Conservation (phyloP, 2,329 filamentous ascomycete species). For the Pseudocercospora macadamiae region DNA sequence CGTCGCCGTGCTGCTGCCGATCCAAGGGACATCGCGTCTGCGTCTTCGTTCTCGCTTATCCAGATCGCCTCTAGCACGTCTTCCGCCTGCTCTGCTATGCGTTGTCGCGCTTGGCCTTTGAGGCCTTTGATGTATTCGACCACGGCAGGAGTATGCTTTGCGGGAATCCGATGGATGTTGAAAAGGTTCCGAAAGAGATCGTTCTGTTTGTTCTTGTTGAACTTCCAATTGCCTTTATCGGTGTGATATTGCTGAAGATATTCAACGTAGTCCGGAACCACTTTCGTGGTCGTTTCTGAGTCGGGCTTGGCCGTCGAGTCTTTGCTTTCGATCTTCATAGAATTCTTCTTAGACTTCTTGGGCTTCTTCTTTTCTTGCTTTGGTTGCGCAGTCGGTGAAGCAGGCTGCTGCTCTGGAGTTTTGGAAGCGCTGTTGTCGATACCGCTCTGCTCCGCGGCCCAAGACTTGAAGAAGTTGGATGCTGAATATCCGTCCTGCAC, state of each 20-base stretch:
- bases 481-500: conserved; percentile 58
- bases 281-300: background rate
- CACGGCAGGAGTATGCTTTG: conserved; percentile 69
- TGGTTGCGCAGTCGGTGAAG: conserved; percentile 8
- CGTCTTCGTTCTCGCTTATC: conserved; percentile 15
- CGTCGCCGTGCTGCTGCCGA: conserved; percentile 12
- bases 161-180: conserved; percentile 48
- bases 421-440: conserved; percentile 32
- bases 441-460: conserved; percentile 38
- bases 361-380: conserved; percentile 38
- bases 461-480: conserved; percentile 56
- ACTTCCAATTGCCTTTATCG: conserved; percentile 79
- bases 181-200: conserved; percentile 74
- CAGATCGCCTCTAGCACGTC: conserved; percentile 20
- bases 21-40: conserved; percentile 20
- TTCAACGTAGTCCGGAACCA: conserved; percentile 63
- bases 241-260: conserved; percentile 79
- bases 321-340: background rate
- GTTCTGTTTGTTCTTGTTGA: conserved; percentile 91
- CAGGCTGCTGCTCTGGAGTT: conserved; percentile 10
- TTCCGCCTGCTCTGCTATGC: conserved; percentile 21
- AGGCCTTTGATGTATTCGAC: conserved; percentile 78
- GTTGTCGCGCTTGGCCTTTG: conserved; percentile 60
- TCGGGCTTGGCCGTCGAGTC: background rate
- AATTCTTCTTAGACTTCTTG: conserved; percentile 21